Conservation (phyloP, 225 moss, liverwort and hornwort genomes). For the Lunularia cruciata region DNA sequence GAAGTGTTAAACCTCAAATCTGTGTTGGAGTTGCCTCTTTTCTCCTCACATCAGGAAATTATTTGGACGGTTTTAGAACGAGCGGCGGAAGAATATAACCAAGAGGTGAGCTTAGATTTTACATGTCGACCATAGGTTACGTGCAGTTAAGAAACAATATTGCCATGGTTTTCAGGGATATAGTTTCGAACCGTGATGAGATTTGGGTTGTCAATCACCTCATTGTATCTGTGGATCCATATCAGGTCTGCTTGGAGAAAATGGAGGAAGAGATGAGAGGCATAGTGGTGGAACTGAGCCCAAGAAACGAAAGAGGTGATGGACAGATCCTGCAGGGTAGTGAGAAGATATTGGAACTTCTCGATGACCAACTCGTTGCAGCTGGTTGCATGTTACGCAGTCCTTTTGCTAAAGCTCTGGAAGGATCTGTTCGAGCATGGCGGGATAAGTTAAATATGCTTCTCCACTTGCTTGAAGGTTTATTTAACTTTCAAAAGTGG, state of each 20-base stretch:
- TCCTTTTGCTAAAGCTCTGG: slow-evolving; percentile 55
- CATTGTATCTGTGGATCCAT: not conserved
- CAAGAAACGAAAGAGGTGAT: slow-evolving; percentile 19
- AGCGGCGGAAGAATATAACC: slow-evolving; percentile 57
- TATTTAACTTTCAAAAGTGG: slow-evolving; percentile 51
- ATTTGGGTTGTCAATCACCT: not conserved
- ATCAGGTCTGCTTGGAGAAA: slow-evolving; percentile 54
- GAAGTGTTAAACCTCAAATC: slow-evolving; percentile 43
- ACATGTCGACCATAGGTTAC: not conserved
- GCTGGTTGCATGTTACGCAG: slow-evolving; percentile 52
- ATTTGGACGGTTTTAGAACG: slow-evolving; percentile 44
- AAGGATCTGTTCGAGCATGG: slow-evolving; percentile 51
- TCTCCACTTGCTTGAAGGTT: slow-evolving; percentile 43
- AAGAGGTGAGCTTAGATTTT: slow-evolving; percentile 32
- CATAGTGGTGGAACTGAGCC: slow-evolving; percentile 39
- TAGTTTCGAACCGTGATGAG: not conserved
- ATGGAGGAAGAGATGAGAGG: slow-evolving; percentile 60
- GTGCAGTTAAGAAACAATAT: not conserved
- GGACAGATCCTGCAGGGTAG: slow-evolving; percentile 41
- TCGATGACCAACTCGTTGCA: slow-evolving; percentile 56
- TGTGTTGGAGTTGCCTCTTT: slow-evolving; percentile 43
- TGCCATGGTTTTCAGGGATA: not conserved
- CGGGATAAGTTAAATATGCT: slow-evolving; percentile 43
- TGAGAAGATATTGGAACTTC: slow-evolving; percentile 41
- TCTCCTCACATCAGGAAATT: slow-evolving; percentile 38